Base-by-base conservation (phyloP, 148 eudicot genomes). In the Rhododendron williamsianum region DNA sequence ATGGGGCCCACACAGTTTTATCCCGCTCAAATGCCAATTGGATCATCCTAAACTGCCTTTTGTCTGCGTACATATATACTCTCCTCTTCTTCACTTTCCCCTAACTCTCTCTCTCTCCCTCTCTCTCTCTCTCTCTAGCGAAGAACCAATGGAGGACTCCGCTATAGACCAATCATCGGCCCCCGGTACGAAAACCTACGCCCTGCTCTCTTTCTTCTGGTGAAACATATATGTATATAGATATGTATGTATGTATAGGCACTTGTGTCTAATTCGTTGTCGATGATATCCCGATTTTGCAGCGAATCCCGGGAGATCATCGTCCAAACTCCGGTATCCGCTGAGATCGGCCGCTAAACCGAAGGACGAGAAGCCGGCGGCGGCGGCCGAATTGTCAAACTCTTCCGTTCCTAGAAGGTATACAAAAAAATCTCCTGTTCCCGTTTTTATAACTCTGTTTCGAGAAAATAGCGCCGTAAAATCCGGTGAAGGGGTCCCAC, bases 311-410 rank as follows among this genome's bases (percentile, higher is more conserved):
- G 91, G 83, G 81, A 92, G 54, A 76, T 87, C 92, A 46, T 38
- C 85, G 19, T 81, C 85, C 1, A 92, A 88, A 76, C 92, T 92
- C 18, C 85, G 94, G 65, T 93, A 93, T 84, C 96, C 96, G 76
- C 88, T 93, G 18, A 90, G 94, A 78, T 93, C 96, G 1, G 89
- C 91, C 2, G 38, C 90, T 0, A 92, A 90, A 56, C 27, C 58
- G 73, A 91, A 89, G 88, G 89, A 90, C 48, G 89, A 65, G 51
- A 90, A 87, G 81, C 85, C 94, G 1, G 88, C 88, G 1, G 87
- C 88, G 27, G 87, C 83, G 0, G 49, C 87, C 54, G 84, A 54
- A 16, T 82, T 84, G 76, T 82, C 90, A 30, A 78, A 87, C 35
- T 77, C 92, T 58, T 82, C 89, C 82, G 88, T 87, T 77, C 76